Conservation (phyloP, 176 grass and related monocot species). For the Ananas comosus region DNA sequence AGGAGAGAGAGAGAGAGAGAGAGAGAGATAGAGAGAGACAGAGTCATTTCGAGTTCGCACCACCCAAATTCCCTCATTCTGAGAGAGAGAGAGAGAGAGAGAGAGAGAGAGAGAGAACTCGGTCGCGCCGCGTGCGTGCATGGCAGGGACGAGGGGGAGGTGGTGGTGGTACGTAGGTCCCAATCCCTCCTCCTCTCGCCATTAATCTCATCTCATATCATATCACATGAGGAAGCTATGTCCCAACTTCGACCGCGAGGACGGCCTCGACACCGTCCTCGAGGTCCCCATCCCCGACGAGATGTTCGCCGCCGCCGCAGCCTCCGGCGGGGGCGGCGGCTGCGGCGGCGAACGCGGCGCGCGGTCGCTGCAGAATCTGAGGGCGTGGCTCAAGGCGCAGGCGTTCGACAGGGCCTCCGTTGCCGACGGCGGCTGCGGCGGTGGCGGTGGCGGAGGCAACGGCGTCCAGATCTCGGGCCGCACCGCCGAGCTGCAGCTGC, state of each 20-base stretch:
- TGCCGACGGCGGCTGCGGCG: conserved; percentile 4
- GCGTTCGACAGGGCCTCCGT: conserved; percentile 72
- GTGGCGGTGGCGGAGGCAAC: background rate
- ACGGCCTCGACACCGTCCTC: conserved; percentile 85
- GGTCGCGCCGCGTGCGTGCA: too few relatives aligned
- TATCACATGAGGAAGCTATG: conserved; percentile 82
- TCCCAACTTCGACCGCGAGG: conserved; percentile 74
- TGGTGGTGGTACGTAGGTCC: too few relatives aligned
- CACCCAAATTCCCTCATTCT: too few relatives aligned
- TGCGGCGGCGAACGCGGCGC: conserved; percentile 23
- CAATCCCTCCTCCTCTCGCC: background rate
- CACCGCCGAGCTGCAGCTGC: conserved; percentile 71
- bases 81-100: too few relatives aligned
- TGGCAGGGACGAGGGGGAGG: too few relatives aligned
- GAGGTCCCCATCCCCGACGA: conserved; percentile 98
- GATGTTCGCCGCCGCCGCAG: conserved; percentile 50
- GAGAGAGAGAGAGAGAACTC: too few relatives aligned
- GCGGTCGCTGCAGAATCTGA: conserved; percentile 39
- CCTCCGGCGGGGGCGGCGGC: conserved; percentile 17
- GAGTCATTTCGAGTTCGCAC: too few relatives aligned
- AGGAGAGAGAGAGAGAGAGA: too few relatives aligned
- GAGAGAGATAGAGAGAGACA: too few relatives aligned
- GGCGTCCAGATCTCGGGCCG: conserved; percentile 9
- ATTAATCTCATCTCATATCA: conserved; percentile 21
- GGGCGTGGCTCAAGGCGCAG: conserved; percentile 78